phyloP scores from a whole-genome alignment of 805 yeast genomes.

The Wickerhamiella parazyma region DNA sequence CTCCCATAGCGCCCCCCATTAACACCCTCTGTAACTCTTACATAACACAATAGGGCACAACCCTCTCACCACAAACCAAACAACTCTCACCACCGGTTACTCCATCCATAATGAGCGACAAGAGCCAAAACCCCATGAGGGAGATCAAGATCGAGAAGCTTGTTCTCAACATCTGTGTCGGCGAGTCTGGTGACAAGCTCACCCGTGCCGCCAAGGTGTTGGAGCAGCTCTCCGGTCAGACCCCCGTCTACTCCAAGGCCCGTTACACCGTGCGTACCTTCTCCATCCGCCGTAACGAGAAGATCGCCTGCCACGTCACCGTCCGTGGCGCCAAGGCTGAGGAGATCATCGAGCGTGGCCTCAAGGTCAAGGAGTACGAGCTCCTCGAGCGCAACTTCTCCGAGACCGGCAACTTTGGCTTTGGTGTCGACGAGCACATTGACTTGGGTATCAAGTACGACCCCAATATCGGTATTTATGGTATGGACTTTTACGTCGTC shows the following conservation, averaged over 20 bases:
- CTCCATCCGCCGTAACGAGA: constrained; percentile 99
- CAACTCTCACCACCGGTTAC: constrained; percentile 3
- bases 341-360: constrained; percentile 99
- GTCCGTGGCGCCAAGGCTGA: constrained; percentile 99
- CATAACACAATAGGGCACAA: constrained; percentile 2
- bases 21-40: too few species aligned
- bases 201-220: constrained; percentile 99
- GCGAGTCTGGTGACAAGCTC: constrained; percentile 99
- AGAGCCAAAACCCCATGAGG: constrained; percentile 71
- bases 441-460: constrained; percentile 99
- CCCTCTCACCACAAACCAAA: constrained; percentile 8
- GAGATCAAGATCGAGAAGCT: constrained; percentile 98
- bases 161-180: constrained; percentile 99
- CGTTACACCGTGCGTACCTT: constrained; percentile 99
- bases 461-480: constrained; percentile 99
- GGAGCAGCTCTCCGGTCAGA: constrained; percentile 99
- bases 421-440: constrained; percentile 99
- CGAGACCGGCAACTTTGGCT: constrained; percentile 99
- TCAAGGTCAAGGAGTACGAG: constrained; percentile 99
- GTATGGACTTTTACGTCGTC: constrained; percentile 98
- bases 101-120: constrained; percentile 10
- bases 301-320: constrained; percentile 98
- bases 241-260: constrained; percentile 99
- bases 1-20: too few species aligned
- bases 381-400: constrained; percentile 89